Evolutionary conservation across 176 grass and related monocot genomes (phyloP), one percentile per base, ranked within the genome.

Genomic region (Carex parvula): DNA sequence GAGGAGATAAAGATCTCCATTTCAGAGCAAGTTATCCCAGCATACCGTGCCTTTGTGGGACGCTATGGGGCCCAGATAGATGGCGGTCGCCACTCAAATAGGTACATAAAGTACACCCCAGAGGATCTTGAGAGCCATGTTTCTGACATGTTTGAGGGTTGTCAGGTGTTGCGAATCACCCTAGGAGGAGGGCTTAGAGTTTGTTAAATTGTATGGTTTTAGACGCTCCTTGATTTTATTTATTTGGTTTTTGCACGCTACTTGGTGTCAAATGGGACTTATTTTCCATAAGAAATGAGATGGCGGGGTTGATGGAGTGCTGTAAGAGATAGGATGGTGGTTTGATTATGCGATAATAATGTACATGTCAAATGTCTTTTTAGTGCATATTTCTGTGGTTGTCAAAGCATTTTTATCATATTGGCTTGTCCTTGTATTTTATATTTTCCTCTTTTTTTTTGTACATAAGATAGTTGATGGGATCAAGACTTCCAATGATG

Each of bases 1-100:
- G 96, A 99, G 86, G 96, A 99, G 69, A 90, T 99, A 22, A 99
- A 90, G 85, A 99, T 99, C 78, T 99, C 93, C 61, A 92, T 99
- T 89, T 93, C 92, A 26, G 96, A 99, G 80, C 91, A 90, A 79
- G 91, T 99, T 53, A 95, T 99, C 33, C 96, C 93, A 81, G 96
- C 96, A 58, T 99, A 99, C 67, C 91, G 96, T 71, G 89, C 91
- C 84, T 99, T 99, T 80, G 65, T 94, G 83, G 96, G 96, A 87
- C 91, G 96, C 63, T 95, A 88, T 74, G 89, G 91, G 81, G 53
- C 92, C 79, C 87, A 89, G 86, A 80, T 95, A 80, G 92, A 98
- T 84, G 88, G 85, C 11, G 88, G 96, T 83, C 91, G 91, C 39
- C 84, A 89, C 83, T 86, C 89, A 52, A 88, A 84, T 76, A 95